These are phyloP conservation scores for Debaryomyces tyrocola DNA, from an alignment of 805 yeast genomes.

Conservation along the genomic window DNA sequence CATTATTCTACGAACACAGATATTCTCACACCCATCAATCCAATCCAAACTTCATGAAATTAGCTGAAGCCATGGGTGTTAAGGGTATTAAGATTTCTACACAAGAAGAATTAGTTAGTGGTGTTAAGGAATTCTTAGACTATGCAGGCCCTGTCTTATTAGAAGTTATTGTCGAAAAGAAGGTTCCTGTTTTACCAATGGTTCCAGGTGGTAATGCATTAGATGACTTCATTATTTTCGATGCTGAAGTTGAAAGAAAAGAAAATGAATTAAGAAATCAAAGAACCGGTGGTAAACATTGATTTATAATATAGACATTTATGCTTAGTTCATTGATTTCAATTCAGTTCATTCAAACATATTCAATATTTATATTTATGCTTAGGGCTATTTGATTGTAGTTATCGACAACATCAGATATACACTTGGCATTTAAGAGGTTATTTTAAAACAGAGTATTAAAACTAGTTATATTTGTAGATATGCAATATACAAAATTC, in stretches of 20 bases:
- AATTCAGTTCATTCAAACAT: too few species aligned
- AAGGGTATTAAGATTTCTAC: constrained; percentile 73
- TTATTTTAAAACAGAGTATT: too few species aligned
- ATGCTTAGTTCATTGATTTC: too few species aligned
- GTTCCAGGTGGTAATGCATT: constrained; percentile 95
- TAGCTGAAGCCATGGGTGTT: constrained; percentile 93
- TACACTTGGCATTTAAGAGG: too few species aligned
- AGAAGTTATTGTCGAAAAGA: constrained; percentile 88
- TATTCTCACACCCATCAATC: constrained; percentile 97
- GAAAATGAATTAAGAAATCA: constrained; percentile 65
- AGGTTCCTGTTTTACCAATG: constrained; percentile 97
- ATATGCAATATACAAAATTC: background rate
- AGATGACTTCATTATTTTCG: constrained; percentile 88
- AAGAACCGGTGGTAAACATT: constrained; percentile 75
- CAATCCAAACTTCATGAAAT: constrained; percentile 90
- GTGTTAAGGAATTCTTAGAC: constrained; percentile 65
- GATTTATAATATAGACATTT: constrained; percentile 11
- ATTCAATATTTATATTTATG: too few species aligned
- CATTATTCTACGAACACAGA: constrained; percentile 93
- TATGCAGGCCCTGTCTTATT: constrained; percentile 81
- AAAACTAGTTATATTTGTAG: too few species aligned
- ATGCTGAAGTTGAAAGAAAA: constrained; percentile 74
- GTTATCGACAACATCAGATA: too few species aligned
- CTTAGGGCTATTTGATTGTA: too few species aligned
- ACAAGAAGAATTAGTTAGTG: constrained; percentile 57